Percentiles rank a stretch among this genome's conserved stretches.
Evolutionary conservation across 176 grass and related monocot genomes (phyloP).

Genomic region (Pontederia paniculata): DNA sequence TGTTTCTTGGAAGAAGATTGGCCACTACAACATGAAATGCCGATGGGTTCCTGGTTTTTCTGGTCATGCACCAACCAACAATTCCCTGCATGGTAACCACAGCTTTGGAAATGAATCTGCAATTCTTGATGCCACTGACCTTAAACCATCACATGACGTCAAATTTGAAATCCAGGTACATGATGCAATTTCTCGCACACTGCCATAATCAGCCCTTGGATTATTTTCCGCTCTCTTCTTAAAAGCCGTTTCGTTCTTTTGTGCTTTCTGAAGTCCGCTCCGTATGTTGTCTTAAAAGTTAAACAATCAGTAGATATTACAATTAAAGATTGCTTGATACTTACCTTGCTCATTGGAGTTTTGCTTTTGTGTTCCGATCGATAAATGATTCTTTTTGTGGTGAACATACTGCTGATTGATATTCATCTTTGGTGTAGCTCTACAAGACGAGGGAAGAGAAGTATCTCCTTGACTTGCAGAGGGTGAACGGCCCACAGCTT

Average conservation of each 20-base stretch:
- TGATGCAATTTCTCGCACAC: conserved; percentile 5
- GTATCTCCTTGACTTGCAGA: conserved; percentile 79
- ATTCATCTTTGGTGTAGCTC: conserved; percentile 31
- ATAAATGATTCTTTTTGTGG: neutral
- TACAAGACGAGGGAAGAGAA: conserved; percentile 89
- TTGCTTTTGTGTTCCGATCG: neutral
- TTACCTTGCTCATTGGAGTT: neutral
- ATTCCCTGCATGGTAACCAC: conserved; percentile 27
- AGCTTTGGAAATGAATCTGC: conserved; percentile 34
- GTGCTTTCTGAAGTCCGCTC: no score
- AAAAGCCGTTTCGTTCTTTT: neutral
- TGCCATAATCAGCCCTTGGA: neutral
- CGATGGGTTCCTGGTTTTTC: conserved; percentile 50
- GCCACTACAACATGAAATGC: conserved; percentile 91
- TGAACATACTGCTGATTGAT: neutral
- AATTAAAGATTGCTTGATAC: no score
- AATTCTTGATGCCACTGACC: conserved; percentile 35
- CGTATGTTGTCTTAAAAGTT: no score
- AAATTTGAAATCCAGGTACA: conserved; percentile 89
- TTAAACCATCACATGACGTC: conserved; percentile 29
- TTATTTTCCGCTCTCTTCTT: neutral
- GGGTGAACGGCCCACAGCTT: conserved; percentile 47
- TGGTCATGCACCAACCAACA: conserved; percentile 24
- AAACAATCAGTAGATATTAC: no score
- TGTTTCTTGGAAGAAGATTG: conserved; percentile 87